Conservation (phyloP, 192 early-diverging fungal genomes). For the Gaertneriomyces semiglobifer region DNA sequence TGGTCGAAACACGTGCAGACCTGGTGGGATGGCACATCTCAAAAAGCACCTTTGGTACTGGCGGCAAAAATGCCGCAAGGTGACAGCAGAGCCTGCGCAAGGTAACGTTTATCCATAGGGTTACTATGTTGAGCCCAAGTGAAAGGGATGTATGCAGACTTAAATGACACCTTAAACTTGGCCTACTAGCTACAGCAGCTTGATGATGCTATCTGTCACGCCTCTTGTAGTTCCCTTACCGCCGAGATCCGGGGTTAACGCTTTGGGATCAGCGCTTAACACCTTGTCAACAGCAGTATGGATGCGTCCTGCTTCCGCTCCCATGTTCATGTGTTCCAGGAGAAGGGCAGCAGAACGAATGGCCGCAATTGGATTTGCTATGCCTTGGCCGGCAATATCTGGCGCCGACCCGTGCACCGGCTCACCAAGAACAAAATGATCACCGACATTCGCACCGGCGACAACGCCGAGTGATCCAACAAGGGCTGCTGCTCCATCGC, state of each 20-base stretch:
- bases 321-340: slow-evolving; percentile 79
- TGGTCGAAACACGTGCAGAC: no score
- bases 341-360: slow-evolving; percentile 93
- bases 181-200: slow-evolving; percentile 12
- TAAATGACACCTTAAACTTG: background rate
- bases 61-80: no score
- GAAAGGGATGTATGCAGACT: no score
- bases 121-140: no score
- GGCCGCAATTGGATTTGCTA: slow-evolving; percentile 94
- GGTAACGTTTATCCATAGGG: no score
- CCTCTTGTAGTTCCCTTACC: slow-evolving; percentile 76
- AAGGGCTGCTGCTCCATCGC: slow-evolving; percentile 93
- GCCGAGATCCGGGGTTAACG: slow-evolving; percentile 87
- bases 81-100: no score
- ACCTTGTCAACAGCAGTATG: slow-evolving; percentile 84
- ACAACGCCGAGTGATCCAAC: slow-evolving; percentile 95
- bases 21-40: no score
- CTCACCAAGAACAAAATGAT: slow-evolving; percentile 92
- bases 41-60: no score
- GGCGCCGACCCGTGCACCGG: slow-evolving; percentile 96
- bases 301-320: slow-evolving; percentile 68
- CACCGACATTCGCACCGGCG: slow-evolving; percentile 94
- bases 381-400: slow-evolving; percentile 95
- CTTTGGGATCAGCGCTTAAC: slow-evolving; percentile 50
- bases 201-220: slow-evolving; percentile 82